A percentile compares a stretch with the other conserved stretches of the same genome.
These are phyloP conservation scores for Beauveria medogensis DNA, from an alignment of 2,329 filamentous ascomycete genomes.

Conservation along the genomic window DNA sequence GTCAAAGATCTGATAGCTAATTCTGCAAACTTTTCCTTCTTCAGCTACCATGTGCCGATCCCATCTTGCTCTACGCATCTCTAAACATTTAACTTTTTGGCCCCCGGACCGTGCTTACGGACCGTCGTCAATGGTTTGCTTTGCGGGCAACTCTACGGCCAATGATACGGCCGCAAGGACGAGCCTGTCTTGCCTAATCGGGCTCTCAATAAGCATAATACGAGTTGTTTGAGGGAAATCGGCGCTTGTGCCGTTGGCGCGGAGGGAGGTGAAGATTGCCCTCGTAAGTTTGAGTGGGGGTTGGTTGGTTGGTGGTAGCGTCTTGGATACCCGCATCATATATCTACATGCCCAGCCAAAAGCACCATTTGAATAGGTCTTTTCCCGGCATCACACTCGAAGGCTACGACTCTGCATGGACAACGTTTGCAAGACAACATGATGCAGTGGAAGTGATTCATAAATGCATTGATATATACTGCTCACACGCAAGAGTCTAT, in stretches of 20 bases:
- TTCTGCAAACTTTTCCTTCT: no score
- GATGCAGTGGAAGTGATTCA: neutral
- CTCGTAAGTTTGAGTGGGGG: no score
- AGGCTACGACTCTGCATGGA: neutral
- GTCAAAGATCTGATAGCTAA: no score
- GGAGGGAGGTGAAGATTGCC: neutral
- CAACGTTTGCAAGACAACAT: neutral
- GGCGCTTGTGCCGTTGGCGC: no score
- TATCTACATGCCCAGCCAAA: no score
- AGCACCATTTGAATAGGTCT: neutral
- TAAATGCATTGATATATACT: conserved; percentile 5
- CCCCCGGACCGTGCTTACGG: neutral
- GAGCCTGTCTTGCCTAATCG: neutral
- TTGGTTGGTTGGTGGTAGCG: no score
- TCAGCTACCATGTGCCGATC: no score
- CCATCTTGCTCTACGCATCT: no score
- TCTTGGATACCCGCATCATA: no score
- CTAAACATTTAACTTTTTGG: no score
- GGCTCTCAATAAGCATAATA: neutral
- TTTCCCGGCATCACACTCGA: neutral
- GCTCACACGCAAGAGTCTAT: neutral
- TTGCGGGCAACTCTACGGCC: neutral
- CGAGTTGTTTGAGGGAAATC: no score
- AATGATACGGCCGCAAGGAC: no score
- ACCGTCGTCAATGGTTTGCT: neutral